Evolutionary conservation across 2,329 filamentous ascomycete genomes (phyloP), one percentile per base, ranked within the genome.

Genomic region (Ceratocystis ficicola): DNA sequence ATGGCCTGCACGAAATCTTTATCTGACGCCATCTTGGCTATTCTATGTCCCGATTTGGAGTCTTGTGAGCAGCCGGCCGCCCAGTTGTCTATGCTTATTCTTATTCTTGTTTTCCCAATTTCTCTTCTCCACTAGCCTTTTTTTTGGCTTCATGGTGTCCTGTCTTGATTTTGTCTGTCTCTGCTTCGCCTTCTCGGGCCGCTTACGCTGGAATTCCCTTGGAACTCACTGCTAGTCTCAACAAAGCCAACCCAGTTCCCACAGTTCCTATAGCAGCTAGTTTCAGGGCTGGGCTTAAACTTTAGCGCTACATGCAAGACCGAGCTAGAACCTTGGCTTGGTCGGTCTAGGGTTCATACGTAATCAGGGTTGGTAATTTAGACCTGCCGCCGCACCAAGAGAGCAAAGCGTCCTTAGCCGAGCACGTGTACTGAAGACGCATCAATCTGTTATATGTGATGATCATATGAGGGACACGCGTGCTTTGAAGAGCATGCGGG

Each of bases 101-200:
- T 20, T 20, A 59, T 30, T 32, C 28, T 32, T n/a, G 25, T 32
- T 17, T 59, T 8, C 25, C 25, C 17, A n/a, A 12, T n/a, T 20
- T 36, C 17, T 36, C 12, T 30, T 41, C 10, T 41, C 36, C 36
- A 36, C 28, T 57, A 1, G 22, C 50, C 25, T 22, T 25, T 20
- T 17, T 17, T 20, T 48, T 17, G 44, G 44, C 44, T 48, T 36
- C 32, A 10, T 36, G 32, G 32, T 10, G 32, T 41, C 10, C 10
- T 41, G 12, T 41, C 36, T 12, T 41, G 3, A 1, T 41, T 41
- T 41, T 20, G 7, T 28, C 48, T 52, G 20, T 6, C 22, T 22
- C 17, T 50, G 48, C 25, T 30, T 59, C 55, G 15, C 28, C 28
- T 57, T 57, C 52, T 57, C 52, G 52, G 52, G 52, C 25, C 52